A percentile compares a stretch with the other conserved stretches of the same genome.
phyloP scores from a whole-genome alignment of 2,329 filamentous ascomycete genomes.

The Colletotrichum sp. region DNA sequence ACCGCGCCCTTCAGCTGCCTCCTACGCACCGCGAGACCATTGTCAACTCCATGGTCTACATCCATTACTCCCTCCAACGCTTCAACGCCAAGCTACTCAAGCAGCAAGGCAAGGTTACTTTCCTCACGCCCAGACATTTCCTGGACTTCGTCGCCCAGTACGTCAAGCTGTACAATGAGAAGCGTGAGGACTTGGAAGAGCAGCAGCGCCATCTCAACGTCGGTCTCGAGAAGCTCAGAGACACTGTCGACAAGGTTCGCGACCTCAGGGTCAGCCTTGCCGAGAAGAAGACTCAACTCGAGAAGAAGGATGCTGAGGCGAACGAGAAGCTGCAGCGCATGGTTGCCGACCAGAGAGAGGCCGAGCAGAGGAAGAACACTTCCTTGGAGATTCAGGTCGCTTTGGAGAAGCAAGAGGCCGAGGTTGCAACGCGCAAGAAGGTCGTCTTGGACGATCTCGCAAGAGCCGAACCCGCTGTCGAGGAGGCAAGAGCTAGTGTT shows the following conservation, averaged over 20 bases:
- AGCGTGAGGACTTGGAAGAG: conserved; percentile 97
- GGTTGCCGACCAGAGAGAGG: conserved; percentile 94
- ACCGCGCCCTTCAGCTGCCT: conserved; percentile 82
- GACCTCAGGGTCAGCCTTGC: conserved; percentile 90
- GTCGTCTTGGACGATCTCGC: conserved; percentile 89
- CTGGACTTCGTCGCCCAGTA: conserved; percentile 98
- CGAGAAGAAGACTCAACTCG: conserved; percentile 91
- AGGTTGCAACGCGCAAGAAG: conserved; percentile 82
- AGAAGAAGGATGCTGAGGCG: conserved; percentile 92
- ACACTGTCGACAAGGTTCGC: conserved; percentile 96
- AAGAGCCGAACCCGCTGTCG: conserved; percentile 88
- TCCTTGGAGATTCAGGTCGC: conserved; percentile 89
- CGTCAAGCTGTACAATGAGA: conserved; percentile 96
- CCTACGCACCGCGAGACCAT: conserved; percentile 90
- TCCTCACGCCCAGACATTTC: conserved; percentile 95
- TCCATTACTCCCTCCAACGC: conserved; percentile 90
- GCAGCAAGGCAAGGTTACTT: conserved; percentile 92
- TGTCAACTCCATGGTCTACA: conserved; percentile 98
- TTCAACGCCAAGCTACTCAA: conserved; percentile 90
- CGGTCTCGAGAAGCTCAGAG: conserved; percentile 93
- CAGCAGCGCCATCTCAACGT: conserved; percentile 98
- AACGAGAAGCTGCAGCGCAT: conserved; percentile 98
- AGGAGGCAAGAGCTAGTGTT: conserved; percentile 93
- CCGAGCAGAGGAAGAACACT: conserved; percentile 86
- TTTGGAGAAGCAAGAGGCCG: conserved; percentile 86